Conservation (phyloP, 495 filamentous ascomycete species). For the Daldinia decipiens region DNA sequence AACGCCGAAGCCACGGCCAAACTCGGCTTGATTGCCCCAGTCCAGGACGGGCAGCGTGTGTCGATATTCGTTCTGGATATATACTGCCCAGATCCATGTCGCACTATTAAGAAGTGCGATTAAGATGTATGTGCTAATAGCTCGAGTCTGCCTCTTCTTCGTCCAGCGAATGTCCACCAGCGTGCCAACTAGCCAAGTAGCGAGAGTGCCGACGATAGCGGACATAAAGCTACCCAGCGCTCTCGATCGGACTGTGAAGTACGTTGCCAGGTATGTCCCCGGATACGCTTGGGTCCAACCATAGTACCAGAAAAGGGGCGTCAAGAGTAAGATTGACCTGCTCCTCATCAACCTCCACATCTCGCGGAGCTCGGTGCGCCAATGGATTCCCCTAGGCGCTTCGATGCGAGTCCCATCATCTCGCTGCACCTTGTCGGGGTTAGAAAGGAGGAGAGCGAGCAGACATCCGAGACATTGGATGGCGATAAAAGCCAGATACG, state of each 20-base stretch:
- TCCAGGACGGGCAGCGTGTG: slow-evolving; percentile 31
- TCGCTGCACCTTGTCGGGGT: slow-evolving; percentile 57
- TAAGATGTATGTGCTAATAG: slow-evolving; percentile 37
- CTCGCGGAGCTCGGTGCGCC: slow-evolving; percentile 50
- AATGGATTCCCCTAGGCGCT: slow-evolving; percentile 52
- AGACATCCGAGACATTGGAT: slow-evolving; percentile 59
- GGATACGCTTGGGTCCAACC: slow-evolving; percentile 60
- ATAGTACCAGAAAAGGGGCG: slow-evolving; percentile 57
- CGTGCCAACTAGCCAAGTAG: slow-evolving; percentile 46
- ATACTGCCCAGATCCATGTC: slow-evolving; percentile 49
- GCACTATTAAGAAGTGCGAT: slow-evolving; percentile 44
- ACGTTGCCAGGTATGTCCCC: slow-evolving; percentile 60
- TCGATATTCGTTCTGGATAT: slow-evolving; percentile 43
- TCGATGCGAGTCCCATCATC: slow-evolving; percentile 55
- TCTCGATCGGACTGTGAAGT: slow-evolving; percentile 60
- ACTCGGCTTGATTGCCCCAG: slow-evolving; percentile 47
- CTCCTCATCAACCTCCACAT: slow-evolving; percentile 54
- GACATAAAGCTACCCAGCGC: slow-evolving; percentile 57
- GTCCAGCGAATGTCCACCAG: slow-evolving; percentile 41
- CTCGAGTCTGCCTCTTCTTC: slow-evolving; percentile 42
- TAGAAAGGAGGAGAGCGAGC: slow-evolving; percentile 56
- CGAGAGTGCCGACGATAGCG: slow-evolving; percentile 52
- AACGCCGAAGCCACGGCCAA: slow-evolving; percentile 56
- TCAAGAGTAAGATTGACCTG: slow-evolving; percentile 55
- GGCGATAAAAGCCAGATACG: slow-evolving; percentile 60